phyloP scores from a whole-genome alignment of 1,139 yeast genomes.

The Yamadazyma aaseri region DNA sequence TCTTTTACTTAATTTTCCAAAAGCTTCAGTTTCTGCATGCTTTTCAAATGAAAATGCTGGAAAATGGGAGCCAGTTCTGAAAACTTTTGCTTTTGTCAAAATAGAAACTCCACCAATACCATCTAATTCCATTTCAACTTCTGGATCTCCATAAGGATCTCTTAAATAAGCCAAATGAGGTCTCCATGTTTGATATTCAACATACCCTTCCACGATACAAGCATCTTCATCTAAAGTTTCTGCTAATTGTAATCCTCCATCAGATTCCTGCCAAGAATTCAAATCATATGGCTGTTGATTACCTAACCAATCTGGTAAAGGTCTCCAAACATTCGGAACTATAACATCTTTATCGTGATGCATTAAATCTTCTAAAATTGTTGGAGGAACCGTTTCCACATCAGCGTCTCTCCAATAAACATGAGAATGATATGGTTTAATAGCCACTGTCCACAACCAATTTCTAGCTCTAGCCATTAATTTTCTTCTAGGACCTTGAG shows the following conservation, averaged over 20 bases:
- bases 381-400: constrained; percentile 52
- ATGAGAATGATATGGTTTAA: constrained; percentile 51
- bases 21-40: constrained; percentile 93
- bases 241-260: constrained; percentile 79
- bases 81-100: constrained; percentile 74
- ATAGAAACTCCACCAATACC: constrained; percentile 93
- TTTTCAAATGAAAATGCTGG: constrained; percentile 89
- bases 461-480: constrained; percentile 56
- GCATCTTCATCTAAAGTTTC: constrained; percentile 79
- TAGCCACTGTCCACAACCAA: constrained; percentile 52
- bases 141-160: constrained; percentile 84
- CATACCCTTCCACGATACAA: constrained; percentile 89
- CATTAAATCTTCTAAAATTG: constrained; percentile 53
- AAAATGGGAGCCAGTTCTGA: constrained; percentile 79
- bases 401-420: constrained; percentile 60
- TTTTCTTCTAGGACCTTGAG: constrained; percentile 54
- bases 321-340: constrained; percentile 92
- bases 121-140: constrained; percentile 82
- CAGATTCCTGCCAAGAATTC: constrained; percentile 89
- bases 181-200: constrained; percentile 91
- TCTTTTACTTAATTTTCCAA: constrained; percentile 78
- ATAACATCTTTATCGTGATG: constrained; percentile 52
- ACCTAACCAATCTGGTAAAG: constrained; percentile 86
- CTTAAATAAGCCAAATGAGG: constrained; percentile 86
- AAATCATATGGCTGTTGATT: constrained; percentile 88